phyloP scores from a whole-genome alignment of 2,329 filamentous ascomycete genomes.

The Calonectria honghensis region DNA sequence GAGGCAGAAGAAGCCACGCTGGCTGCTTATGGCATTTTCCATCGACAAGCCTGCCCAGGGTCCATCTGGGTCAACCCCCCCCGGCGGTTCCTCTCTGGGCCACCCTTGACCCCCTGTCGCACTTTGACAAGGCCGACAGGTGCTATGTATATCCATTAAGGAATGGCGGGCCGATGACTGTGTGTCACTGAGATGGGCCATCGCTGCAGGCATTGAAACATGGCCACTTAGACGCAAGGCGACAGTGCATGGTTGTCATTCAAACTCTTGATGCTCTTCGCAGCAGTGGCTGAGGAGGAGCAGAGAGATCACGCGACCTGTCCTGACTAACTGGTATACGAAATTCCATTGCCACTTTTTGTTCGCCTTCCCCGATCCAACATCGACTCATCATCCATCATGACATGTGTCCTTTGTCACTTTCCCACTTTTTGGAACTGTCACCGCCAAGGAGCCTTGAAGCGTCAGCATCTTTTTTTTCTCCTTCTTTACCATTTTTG shows the following conservation, averaged over 20 bases:
- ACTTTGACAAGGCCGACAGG: not conserved
- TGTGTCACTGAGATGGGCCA: not conserved
- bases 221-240: not conserved
- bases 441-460: not conserved
- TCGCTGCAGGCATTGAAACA: not conserved
- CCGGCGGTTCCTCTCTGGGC: not conserved
- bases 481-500: not conserved
- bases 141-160: not conserved
- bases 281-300: not conserved
- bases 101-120: not conserved
- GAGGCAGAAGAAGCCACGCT: conserved; percentile 54
- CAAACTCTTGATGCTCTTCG: not conserved
- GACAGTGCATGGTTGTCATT: not conserved
- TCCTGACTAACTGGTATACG: not conserved
- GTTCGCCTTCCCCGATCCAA: not conserved
- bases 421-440: not conserved
- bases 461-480: not conserved
- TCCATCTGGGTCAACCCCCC: not conserved
- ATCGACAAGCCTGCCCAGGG: not conserved
- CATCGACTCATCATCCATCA: not conserved
- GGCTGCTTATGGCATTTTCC: conserved; percentile 42
- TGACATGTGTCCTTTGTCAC: conserved; percentile 26
- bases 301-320: not conserved
- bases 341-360: conserved; percentile 13
- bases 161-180: conserved; percentile 10